These are phyloP conservation scores for Phialophora tarda DNA, from an alignment of 2,329 filamentous ascomycete species.

Conservation along the genomic window DNA sequence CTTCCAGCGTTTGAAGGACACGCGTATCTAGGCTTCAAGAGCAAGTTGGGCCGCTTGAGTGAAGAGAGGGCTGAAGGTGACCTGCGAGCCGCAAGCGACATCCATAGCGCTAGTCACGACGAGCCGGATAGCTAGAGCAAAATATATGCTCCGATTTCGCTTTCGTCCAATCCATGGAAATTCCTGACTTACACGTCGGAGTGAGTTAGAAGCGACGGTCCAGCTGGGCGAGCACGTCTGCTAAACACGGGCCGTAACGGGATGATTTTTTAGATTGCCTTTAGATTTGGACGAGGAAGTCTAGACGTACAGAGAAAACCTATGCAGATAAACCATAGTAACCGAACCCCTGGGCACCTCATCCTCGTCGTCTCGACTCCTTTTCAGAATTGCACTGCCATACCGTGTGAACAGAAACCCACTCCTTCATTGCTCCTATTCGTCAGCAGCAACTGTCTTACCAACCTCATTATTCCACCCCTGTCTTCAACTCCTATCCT, in stretches of 20 bases:
- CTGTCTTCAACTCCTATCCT: slow-evolving; percentile 6
- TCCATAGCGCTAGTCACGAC: neutral
- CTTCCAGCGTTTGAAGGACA: neutral
- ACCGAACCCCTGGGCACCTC: neutral
- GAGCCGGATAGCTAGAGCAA: neutral
- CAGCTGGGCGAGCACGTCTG: neutral
- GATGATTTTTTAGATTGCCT: neutral
- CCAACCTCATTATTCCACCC: neutral
- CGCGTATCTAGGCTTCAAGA: neutral
- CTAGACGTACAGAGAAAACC: slow-evolving; percentile 12
- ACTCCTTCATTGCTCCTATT: neutral
- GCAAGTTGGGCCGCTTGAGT: neutral
- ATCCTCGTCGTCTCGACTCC: slow-evolving; percentile 13
- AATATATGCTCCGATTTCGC: neutral
- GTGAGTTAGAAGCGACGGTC: neutral
- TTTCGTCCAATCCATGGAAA: neutral
- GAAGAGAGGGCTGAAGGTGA: neutral
- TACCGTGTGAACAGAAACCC: neutral
- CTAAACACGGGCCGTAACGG: neutral
- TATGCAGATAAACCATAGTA: neutral
- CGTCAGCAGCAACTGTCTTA: neutral
- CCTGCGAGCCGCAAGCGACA: neutral
- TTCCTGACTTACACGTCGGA: too few relatives aligned
- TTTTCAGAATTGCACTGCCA: neutral
- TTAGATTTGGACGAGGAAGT: neutral